A percentile compares a stretch with the other conserved stretches of the same genome.
Evolutionary conservation across 2,329 filamentous ascomycete genomes (phyloP).

Genomic region (Aspergillus quadricinctus): DNA sequence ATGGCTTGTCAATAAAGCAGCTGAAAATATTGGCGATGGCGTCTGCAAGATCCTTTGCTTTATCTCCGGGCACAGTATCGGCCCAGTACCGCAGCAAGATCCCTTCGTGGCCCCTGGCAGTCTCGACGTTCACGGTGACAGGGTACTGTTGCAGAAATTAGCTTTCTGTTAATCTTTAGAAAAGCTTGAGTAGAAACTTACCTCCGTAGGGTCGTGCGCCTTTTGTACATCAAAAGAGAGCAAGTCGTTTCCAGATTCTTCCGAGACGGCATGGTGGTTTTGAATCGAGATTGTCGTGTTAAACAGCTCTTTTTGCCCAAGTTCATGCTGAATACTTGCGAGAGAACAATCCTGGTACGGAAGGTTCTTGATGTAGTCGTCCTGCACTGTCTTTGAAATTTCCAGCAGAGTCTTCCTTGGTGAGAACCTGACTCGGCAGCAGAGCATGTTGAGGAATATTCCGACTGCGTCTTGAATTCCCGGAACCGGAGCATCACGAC

Average conservation of each 20-base stretch:
- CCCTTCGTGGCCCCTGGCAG: slow-evolving; percentile 31
- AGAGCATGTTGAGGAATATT: slow-evolving; percentile 53
- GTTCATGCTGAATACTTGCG: slow-evolving; percentile 44
- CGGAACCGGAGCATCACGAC: slow-evolving; percentile 43
- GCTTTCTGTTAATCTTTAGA: neutral
- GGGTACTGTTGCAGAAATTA: slow-evolving; percentile 28
- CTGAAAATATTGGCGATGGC: slow-evolving; percentile 30
- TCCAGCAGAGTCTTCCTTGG: slow-evolving; percentile 34
- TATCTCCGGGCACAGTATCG: slow-evolving; percentile 32
- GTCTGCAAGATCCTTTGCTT: slow-evolving; percentile 28
- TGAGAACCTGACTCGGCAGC: slow-evolving; percentile 43
- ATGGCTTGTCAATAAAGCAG: slow-evolving; percentile 29
- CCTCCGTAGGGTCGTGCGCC: slow-evolving; percentile 37
- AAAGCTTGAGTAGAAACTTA: slow-evolving; percentile 12
- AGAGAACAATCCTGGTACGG: slow-evolving; percentile 49
- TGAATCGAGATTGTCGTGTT: slow-evolving; percentile 43
- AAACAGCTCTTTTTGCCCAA: slow-evolving; percentile 36
- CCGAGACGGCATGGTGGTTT: slow-evolving; percentile 27
- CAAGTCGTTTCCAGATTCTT: slow-evolving; percentile 19
- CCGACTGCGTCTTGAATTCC: slow-evolving; percentile 46
- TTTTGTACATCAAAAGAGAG: slow-evolving; percentile 29
- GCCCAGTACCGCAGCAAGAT: slow-evolving; percentile 39
- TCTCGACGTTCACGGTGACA: slow-evolving; percentile 38
- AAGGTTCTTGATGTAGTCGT: slow-evolving; percentile 45
- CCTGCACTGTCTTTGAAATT: slow-evolving; percentile 42